Conservation (phyloP, 345 rosid genomes). For the Mallotus nudiflorus region DNA sequence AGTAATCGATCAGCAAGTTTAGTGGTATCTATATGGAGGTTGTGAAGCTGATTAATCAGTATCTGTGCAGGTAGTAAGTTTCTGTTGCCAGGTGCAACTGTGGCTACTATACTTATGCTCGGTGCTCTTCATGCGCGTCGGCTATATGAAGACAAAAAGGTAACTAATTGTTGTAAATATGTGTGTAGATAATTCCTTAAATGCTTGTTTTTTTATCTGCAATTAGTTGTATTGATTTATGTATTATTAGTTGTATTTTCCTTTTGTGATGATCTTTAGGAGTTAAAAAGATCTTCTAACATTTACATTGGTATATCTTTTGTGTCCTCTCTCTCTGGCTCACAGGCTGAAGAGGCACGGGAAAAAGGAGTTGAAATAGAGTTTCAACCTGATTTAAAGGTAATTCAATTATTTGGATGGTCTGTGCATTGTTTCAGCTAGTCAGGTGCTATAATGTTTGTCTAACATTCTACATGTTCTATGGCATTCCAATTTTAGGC, state of each 20-base stretch:
- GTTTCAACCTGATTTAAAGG: slow-evolving; percentile 80
- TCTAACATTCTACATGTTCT: slow-evolving; percentile 1
- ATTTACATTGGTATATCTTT: slow-evolving; percentile 11
- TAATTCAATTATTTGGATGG: slow-evolving; percentile 23
- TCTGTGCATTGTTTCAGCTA: not conserved
- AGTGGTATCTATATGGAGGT: not conserved
- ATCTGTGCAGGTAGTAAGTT: slow-evolving; percentile 55
- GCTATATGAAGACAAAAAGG: slow-evolving; percentile 88
- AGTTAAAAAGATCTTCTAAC: slow-evolving; percentile 4
- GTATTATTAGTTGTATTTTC: not conserved
- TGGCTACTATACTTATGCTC: slow-evolving; percentile 90
- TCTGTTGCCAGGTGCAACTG: slow-evolving; percentile 86
- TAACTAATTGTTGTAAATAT: slow-evolving; percentile 13
- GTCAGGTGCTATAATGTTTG: not conserved
- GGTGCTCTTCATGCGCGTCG: slow-evolving; percentile 96
- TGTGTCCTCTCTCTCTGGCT: slow-evolving; percentile 18
- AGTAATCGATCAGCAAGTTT: too few relatives aligned
- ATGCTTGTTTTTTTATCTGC: not conserved
- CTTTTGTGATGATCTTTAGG: not conserved
- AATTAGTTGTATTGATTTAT: not conserved
- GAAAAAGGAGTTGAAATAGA: slow-evolving; percentile 76
- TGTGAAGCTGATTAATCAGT: slow-evolving; percentile 13
- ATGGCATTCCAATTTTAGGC: slow-evolving; percentile 50
- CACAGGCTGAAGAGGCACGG: slow-evolving; percentile 78
- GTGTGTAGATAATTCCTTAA: not conserved